Conservation (phyloP, 192 early-diverging fungal species). For the Coemansia reversa region DNA sequence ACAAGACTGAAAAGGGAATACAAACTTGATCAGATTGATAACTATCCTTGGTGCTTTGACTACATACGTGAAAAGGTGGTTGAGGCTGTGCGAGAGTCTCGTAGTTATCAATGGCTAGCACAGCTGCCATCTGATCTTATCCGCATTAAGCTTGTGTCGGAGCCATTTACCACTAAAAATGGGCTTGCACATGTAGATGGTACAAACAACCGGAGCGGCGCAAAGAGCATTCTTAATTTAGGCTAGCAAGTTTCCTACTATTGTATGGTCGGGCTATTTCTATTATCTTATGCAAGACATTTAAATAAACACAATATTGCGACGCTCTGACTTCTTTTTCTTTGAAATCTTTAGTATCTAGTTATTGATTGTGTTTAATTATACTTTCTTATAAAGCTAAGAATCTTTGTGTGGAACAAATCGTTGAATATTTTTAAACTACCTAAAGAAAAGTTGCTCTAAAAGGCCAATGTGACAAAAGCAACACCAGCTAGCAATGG, state of each 20-base stretch:
- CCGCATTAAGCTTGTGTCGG: slow-evolving; percentile 37
- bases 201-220: slow-evolving; percentile 26
- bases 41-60: slow-evolving; percentile 43
- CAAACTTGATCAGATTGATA: slow-evolving; percentile 26
- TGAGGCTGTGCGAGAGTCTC: background rate
- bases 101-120: slow-evolving; percentile 24
- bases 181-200: slow-evolving; percentile 29
- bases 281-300: background rate
- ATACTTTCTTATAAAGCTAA: too few relatives aligned
- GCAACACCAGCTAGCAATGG: too few relatives aligned
- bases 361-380: too few relatives aligned
- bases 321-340: too few relatives aligned
- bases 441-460: too few relatives aligned
- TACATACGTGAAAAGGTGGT: slow-evolving; percentile 37
- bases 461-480: too few relatives aligned
- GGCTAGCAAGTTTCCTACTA: background rate
- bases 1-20: slow-evolving; percentile 34
- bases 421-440: too few relatives aligned
- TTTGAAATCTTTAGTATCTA: too few relatives aligned
- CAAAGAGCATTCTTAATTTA: background rate
- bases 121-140: slow-evolving; percentile 21
- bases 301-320: background rate
- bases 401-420: background rate
- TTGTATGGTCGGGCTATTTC: background rate
- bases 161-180: slow-evolving; percentile 32